Base-by-base conservation (phyloP, 2,329 filamentous ascomycete genomes). In the Aspergillus sp. region DNA sequence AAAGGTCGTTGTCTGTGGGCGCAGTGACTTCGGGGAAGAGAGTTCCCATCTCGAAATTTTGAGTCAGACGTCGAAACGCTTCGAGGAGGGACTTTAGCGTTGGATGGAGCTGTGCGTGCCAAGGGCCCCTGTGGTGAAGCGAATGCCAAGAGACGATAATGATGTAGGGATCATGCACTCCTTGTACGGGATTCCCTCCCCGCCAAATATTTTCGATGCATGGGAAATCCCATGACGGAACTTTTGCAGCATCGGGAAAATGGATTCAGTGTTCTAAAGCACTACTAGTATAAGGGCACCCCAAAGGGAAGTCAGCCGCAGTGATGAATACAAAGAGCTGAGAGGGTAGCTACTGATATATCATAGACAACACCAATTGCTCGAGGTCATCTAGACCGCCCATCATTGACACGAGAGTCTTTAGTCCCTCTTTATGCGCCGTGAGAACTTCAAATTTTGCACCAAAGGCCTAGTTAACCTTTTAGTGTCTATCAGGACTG, bases 311-410 rank as follows among this genome's bases (percentile, higher is more conserved):
- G 19, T 19, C 2, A 19, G 19, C 19, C 19, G 19, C 19, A 19
- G 19, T 62, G 45, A 19, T 19, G 19, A 19, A 19, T 19, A 19
- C 19, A 19, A 19, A 19, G 19, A 19, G 19, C 19, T 19, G 19
- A 19, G 19, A 19, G 19, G 19, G 19, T 19, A 19, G 19, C 19
- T 59, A 69, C 67, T 64, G 59, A 51, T 69, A 66, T 43, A 68
- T 51, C 31, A 63, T 63, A 9, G 67, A 61, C 13, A 68, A 41
- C n/a, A 61, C 59, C 28, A 63, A 60, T 22, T 66, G 63, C 11
- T 63, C 66, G 13, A 69, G 47, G 7, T 31, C 50, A 23, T 68
- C 64, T n/a, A 69, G 31, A 4, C 67, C 67, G 3, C 67, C 67
- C 11, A 56, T 7, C 3, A 60, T 49, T 3, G 59, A 43, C 15